These are phyloP conservation scores for Paramecium biaurelia DNA, from an alignment of 73 alveolate species.

Conservation along the genomic window DNA sequence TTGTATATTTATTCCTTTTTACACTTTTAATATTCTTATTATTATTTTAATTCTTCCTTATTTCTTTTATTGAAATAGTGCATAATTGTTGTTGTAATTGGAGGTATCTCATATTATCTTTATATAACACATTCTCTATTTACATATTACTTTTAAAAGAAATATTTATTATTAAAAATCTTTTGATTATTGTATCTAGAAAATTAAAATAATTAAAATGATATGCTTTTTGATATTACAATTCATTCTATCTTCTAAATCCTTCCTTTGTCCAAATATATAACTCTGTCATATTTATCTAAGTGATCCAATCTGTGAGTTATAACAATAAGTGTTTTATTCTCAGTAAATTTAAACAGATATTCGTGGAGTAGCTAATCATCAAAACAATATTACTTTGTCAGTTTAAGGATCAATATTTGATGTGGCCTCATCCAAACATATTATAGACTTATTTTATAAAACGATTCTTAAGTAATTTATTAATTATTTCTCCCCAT, in stretches of 20 bases:
- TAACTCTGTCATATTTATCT: conserved; percentile 19
- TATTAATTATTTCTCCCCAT: conserved; percentile 49
- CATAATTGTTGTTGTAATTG: too few relatives aligned
- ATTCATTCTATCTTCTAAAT: not conserved
- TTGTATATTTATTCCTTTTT: too few relatives aligned
- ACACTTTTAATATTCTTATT: too few relatives aligned
- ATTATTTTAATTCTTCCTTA: too few relatives aligned
- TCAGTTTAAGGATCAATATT: conserved; percentile 59
- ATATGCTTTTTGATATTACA: not conserved
- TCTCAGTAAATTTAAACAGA: conserved; percentile 38
- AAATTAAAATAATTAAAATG: too few relatives aligned
- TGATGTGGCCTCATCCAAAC: conserved; percentile 58
- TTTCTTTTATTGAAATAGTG: too few relatives aligned
- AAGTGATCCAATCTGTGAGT: conserved; percentile 49
- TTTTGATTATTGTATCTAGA: too few relatives aligned
- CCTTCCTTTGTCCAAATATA: conserved; percentile 16
- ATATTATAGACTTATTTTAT: not conserved
- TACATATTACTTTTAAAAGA: too few relatives aligned
- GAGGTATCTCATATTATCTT: too few relatives aligned
- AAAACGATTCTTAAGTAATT: conserved; percentile 10
- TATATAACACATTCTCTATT: too few relatives aligned
- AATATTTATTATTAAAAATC: too few relatives aligned
- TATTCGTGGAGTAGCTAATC: conserved; percentile 34
- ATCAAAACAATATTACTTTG: not conserved
- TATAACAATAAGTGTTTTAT: conserved; percentile 38